Percentiles rank a stretch among this genome's conserved stretches.
These are phyloP conservation scores for Penicillium sumatraense DNA, from an alignment of 2,329 filamentous ascomycete species.

Conservation along the genomic window DNA sequence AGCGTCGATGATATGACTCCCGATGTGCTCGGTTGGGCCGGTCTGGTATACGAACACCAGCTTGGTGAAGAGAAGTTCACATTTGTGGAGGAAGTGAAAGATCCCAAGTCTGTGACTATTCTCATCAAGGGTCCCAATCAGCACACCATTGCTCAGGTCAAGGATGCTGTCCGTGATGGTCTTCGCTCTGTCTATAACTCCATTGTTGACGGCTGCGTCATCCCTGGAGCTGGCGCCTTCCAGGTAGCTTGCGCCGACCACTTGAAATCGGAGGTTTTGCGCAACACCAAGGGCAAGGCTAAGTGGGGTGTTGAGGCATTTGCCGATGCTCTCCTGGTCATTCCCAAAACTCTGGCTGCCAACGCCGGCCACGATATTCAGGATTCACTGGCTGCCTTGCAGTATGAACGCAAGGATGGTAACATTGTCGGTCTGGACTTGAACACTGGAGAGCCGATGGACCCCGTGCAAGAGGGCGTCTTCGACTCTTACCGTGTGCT, in stretches of 20 bases:
- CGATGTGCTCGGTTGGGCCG: slow-evolving; percentile 92
- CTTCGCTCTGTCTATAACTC: slow-evolving; percentile 98
- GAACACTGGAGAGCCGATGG: slow-evolving; percentile 88
- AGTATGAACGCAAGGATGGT: slow-evolving; percentile 84
- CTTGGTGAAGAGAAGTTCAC: slow-evolving; percentile 99
- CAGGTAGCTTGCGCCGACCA: slow-evolving; percentile 91
- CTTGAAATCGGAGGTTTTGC: slow-evolving; percentile 83
- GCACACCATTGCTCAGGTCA: slow-evolving; percentile 96
- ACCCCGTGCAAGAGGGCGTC: slow-evolving; percentile 87
- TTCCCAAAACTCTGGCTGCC: slow-evolving; percentile 95
- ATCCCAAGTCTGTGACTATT: slow-evolving; percentile 95
- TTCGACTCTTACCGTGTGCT: slow-evolving; percentile 96
- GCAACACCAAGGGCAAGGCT: slow-evolving; percentile 93
- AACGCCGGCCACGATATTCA: slow-evolving; percentile 97
- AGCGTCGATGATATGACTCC: slow-evolving; percentile 91
- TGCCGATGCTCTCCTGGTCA: slow-evolving; percentile 89
- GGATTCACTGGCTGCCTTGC: slow-evolving; percentile 83
- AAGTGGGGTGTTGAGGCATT: slow-evolving; percentile 96
- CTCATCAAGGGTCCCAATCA: slow-evolving; percentile 97
- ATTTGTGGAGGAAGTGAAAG: slow-evolving; percentile 97
- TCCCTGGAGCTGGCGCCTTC: slow-evolving; percentile 93
- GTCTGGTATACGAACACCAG: slow-evolving; percentile 94
- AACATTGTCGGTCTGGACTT: slow-evolving; percentile 87
- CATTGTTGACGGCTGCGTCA: slow-evolving; percentile 96
- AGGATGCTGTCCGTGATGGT: slow-evolving; percentile 93